These are phyloP conservation scores for Cryptosporidium bovis DNA, from an alignment of 169 alveolate genomes.

Conservation along the genomic window DNA sequence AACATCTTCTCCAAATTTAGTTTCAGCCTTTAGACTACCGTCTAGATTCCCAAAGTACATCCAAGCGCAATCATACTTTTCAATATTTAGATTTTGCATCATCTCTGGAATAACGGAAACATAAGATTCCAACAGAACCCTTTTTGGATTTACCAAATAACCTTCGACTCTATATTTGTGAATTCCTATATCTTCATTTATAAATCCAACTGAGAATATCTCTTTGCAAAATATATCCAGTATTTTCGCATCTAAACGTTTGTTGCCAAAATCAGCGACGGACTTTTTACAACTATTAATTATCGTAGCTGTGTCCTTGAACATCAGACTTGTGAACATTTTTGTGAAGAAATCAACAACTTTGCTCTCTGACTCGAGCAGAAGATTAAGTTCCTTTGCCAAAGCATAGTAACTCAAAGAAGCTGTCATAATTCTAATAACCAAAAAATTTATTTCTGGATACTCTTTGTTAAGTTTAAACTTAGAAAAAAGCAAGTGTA, in stretches of 20 bases:
- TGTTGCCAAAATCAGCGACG: constrained; percentile 1
- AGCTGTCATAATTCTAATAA: constrained; percentile 23
- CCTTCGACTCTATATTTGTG: not conserved
- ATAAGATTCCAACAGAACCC: not conserved
- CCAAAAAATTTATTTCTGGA: constrained; percentile 27
- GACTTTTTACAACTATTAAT: not conserved
- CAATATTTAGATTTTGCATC: not conserved
- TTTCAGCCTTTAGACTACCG: no score
- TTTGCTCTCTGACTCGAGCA: constrained; percentile 1
- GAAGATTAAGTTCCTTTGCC: not conserved
- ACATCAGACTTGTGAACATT: constrained; percentile 6
- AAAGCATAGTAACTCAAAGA: constrained; percentile 39
- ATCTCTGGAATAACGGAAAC: constrained; percentile 11
- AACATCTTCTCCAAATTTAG: no score
- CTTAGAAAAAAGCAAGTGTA: constrained; percentile 7
- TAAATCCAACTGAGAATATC: constrained; percentile 42
- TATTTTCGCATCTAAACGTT: not conserved
- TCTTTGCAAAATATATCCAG: constrained; percentile 44
- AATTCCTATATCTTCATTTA: constrained; percentile 20
- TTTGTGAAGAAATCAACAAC: constrained; percentile 6
- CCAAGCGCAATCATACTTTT: constrained; percentile 19
- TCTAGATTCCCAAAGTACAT: not conserved
- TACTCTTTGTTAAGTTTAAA: not conserved
- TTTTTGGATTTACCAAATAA: constrained; percentile 28
- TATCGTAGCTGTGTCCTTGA: not conserved